Evolutionary conservation across 495 filamentous ascomycete genomes (phyloP).

Genomic region (Hypomontagnella monticulosa): DNA sequence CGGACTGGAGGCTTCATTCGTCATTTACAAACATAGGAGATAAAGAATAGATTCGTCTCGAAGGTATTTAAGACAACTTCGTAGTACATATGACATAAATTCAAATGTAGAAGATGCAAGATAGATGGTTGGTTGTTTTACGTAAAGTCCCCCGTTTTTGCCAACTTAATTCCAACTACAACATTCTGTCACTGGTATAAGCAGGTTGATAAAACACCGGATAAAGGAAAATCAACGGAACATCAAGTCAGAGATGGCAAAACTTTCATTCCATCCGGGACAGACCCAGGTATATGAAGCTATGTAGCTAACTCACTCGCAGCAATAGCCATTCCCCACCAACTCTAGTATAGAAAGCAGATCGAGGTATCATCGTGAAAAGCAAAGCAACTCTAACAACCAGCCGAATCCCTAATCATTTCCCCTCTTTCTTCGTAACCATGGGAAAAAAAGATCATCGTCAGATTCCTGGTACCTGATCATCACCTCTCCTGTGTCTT

Average conservation of each 20-base stretch:
- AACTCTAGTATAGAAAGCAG: conserved; percentile 14
- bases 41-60: not conserved
- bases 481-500: not conserved
- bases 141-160: too few relatives aligned
- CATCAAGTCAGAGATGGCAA: conserved; percentile 6
- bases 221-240: not conserved
- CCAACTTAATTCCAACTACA: too few relatives aligned
- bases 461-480: not conserved
- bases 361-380: conserved; percentile 34
- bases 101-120: too few relatives aligned
- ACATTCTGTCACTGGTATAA: too few relatives aligned
- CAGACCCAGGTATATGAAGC: too few relatives aligned
- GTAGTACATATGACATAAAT: not conserved
- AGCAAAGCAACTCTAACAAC: conserved; percentile 17
- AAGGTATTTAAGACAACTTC: not conserved
- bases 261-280: conserved; percentile 9
- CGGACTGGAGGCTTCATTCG: not conserved
- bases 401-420: not conserved
- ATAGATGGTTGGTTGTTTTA: too few relatives aligned
- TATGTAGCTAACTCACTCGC: too few relatives aligned
- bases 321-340: not conserved
- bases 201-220: not conserved
- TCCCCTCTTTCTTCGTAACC: too few relatives aligned
- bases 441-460: not conserved
- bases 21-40: too few relatives aligned